Base-by-base conservation (phyloP, 2,329 filamentous ascomycete species). In the Neonectria hederae region DNA sequence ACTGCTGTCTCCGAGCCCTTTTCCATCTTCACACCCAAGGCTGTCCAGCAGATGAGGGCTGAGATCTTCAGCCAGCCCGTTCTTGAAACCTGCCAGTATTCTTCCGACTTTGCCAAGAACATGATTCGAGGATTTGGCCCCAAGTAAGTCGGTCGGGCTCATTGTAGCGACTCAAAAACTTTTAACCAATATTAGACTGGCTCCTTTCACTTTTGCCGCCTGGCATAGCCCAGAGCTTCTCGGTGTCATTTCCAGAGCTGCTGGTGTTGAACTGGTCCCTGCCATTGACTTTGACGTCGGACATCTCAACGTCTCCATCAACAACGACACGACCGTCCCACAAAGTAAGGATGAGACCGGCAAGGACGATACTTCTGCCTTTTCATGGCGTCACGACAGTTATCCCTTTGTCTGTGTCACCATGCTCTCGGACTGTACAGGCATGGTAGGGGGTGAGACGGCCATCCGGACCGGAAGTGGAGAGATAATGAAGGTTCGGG, bases 331-430 rank as follows among this genome's bases (percentile, higher is more conserved):
- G 71, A 81, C 81, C 2, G 35, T 49, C 32, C 17, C 32, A 14
- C 13, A 35, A 35, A 6, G 13, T 14, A 35, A 35, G 5, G 32
- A 35, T 6, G 32, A 14, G 32, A 35, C 13, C 32, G 2, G 7
- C 83, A 64, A 53, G 10, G 82, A 86, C 48, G 80, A 84, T 28
- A 80, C 83, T 65, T 83, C 87, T 6, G 84, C 87, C 24, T 83
- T 90, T 30, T 86, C 83, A 40, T 90, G 88, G 88, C 88, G 90
- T 76, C 84, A 79, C 1, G 89, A 90, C 74, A 87, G 84, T 71
- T 90, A 88, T 72, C 87, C 88, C 1, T 91, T 90, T 71, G 88
- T 90, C n/a, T 89, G 86, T 65, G 87, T 90, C 9, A 82, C 84
- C 2, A 91, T 90, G 87, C 80, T 90, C 13, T 87, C 86, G 46